phyloP scores from a whole-genome alignment of 2,329 filamentous ascomycete species.

The Mariannaea elegans region DNA sequence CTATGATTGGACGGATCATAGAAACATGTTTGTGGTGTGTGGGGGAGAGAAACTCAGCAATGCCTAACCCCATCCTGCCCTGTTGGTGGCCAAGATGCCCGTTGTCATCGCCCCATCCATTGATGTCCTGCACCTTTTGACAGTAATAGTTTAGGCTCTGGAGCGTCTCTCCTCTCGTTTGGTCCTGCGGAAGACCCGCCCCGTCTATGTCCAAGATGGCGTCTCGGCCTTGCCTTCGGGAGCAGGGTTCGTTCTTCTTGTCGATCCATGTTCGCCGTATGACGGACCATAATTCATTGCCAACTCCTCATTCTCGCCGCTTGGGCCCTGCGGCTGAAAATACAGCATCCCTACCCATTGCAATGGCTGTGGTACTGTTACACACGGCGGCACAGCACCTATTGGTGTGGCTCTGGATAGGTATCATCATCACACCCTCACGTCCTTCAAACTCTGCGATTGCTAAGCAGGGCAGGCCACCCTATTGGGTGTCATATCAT shows the following conservation, averaged over 20 bases:
- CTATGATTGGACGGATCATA: slow-evolving; percentile 28
- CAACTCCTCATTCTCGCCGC: slow-evolving; percentile 30
- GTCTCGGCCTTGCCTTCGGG: background rate
- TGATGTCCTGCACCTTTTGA: slow-evolving; percentile 7
- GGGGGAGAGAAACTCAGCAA: too few relatives aligned
- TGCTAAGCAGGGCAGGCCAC: too few relatives aligned
- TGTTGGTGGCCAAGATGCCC: background rate
- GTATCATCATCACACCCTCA: too few relatives aligned
- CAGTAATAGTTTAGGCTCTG: background rate
- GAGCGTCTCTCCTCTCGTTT: background rate
- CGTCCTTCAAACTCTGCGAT: too few relatives aligned
- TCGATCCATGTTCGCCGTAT: too few relatives aligned
- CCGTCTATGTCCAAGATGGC: background rate
- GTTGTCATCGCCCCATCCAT: slow-evolving; percentile 1
- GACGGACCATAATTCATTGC: slow-evolving; percentile 35
- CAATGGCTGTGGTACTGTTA: background rate
- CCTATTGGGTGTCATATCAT: too few relatives aligned
- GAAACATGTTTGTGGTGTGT: background rate
- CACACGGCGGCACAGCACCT: too few relatives aligned
- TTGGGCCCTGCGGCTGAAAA: slow-evolving; percentile 31
- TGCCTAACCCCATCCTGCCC: background rate
- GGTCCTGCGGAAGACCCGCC: slow-evolving; percentile 5
- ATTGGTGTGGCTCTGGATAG: slow-evolving; percentile 25
- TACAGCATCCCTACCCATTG: slow-evolving; percentile 30
- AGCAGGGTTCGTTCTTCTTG: slow-evolving; percentile 11